These are phyloP conservation scores for Haplosporangium sp. DNA, from an alignment of 371 early-diverging fungal species.

Conservation along the genomic window DNA sequence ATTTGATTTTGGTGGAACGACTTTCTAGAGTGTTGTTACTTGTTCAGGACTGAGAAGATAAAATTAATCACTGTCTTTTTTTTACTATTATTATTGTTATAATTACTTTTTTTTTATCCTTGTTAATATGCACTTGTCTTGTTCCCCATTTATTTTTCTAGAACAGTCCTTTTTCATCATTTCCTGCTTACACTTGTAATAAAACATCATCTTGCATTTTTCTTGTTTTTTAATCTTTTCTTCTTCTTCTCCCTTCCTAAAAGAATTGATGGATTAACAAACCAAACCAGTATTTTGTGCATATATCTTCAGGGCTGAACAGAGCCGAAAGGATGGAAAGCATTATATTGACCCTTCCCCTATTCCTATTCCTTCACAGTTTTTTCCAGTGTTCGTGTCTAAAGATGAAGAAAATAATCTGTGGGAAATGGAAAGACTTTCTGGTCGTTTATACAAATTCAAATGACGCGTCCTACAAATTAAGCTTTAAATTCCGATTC, in stretches of 20 bases:
- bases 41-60: conserved; percentile 27
- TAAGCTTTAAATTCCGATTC: too few species aligned
- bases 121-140: background rate
- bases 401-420: too few species aligned
- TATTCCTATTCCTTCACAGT: conserved; percentile 14
- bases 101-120: background rate
- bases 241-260: background rate
- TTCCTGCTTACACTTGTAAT: background rate
- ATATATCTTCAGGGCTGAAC: conserved; percentile 13
- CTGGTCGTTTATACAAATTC: background rate
- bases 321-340: conserved; percentile 22
- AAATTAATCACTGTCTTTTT: background rate
- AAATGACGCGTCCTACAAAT: too few species aligned
- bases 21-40: conserved; percentile 54
- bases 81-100: background rate
- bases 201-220: background rate
- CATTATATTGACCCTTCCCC: conserved; percentile 37
- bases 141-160: too few species aligned
- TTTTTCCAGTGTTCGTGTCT: conserved; percentile 8
- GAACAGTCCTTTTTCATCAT: too few species aligned
- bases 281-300: too few species aligned
- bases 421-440: background rate
- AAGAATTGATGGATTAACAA: background rate
- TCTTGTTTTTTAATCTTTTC: background rate
- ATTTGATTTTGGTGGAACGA: conserved; percentile 63